Percentiles rank a stretch among this genome's conserved stretches.
Conservation (phyloP, 2,329 filamentous ascomycete genomes). For the Nothopassalora personata region DNA sequence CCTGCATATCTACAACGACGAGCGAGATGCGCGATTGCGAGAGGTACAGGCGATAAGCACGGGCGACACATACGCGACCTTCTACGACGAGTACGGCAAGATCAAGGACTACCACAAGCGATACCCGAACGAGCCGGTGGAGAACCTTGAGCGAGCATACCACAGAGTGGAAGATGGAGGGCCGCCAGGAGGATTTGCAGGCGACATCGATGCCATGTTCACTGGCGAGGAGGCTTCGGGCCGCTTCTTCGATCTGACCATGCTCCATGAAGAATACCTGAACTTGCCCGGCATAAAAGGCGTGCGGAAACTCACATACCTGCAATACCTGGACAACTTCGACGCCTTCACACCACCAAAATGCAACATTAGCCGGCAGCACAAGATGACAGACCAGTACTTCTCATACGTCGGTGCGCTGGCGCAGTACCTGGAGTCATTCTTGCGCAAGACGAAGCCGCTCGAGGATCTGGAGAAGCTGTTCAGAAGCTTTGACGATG, state of each 20-base stretch:
- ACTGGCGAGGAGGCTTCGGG: conserved; percentile 93
- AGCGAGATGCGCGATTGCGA: conserved; percentile 62
- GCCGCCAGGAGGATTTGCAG: conserved; percentile 39
- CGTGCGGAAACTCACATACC: conserved; percentile 64
- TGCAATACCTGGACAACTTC: conserved; percentile 89
- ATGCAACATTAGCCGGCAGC: conserved; percentile 66
- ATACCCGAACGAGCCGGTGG: conserved; percentile 90
- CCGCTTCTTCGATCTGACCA: conserved; percentile 83
- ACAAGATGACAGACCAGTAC: conserved; percentile 90
- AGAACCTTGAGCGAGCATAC: conserved; percentile 92
- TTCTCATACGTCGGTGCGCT: conserved; percentile 82
- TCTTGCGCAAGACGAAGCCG: conserved; percentile 77
- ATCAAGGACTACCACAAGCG: conserved; percentile 84
- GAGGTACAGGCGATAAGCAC: conserved; percentile 81
- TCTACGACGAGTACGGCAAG: conserved; percentile 75
- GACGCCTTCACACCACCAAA: conserved; percentile 75
- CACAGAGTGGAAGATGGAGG: conserved; percentile 60
- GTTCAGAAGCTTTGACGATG: conserved; percentile 68
- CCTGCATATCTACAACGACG: conserved; percentile 78
- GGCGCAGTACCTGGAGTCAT: conserved; percentile 77
- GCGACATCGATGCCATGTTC: conserved; percentile 82
- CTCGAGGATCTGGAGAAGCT: conserved; percentile 80
- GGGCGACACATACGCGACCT: conserved; percentile 83
- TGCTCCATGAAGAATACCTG: conserved; percentile 78
- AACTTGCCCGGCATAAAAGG: conserved; percentile 79